phyloP scores from a whole-genome alignment of 441 rosid genomes.

The Euphorbia celastroides region DNA sequence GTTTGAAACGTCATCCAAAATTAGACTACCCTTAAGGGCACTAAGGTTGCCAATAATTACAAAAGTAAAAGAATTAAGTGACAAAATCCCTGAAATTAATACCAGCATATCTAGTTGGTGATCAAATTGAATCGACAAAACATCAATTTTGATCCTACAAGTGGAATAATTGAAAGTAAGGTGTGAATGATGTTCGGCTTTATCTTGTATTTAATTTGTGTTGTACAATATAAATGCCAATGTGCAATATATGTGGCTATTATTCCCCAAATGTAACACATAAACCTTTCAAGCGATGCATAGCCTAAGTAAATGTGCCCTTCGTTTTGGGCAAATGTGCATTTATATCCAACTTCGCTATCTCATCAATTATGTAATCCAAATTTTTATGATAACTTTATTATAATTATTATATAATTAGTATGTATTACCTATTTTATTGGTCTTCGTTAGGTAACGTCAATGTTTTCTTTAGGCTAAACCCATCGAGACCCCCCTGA shows the following conservation, averaged over 20 bases:
- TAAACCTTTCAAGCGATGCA: background rate
- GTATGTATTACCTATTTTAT: no score
- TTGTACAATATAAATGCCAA: conserved; percentile 3
- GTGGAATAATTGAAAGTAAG: background rate
- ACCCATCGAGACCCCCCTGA: no score
- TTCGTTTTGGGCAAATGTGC: conserved; percentile 8
- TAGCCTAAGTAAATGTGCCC: background rate
- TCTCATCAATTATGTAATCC: background rate
- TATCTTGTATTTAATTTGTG: background rate
- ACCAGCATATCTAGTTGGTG: background rate
- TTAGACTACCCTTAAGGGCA: conserved; percentile 6
- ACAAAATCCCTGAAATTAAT: conserved; percentile 1
- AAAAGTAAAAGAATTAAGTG: background rate
- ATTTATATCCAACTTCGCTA: background rate
- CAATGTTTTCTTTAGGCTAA: no score
- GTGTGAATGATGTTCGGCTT: background rate
- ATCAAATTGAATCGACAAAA: background rate
- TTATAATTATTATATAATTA: no score
- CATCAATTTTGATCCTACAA: background rate
- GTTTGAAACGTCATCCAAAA: background rate
- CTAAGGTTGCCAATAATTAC: background rate
- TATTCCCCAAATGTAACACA: background rate
- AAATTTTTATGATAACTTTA: background rate
- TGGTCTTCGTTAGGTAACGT: no score
- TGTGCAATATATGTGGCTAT: background rate